Evolutionary conservation across 306 rosid species (phyloP).

Genomic region (Spatholobus suberectus): DNA sequence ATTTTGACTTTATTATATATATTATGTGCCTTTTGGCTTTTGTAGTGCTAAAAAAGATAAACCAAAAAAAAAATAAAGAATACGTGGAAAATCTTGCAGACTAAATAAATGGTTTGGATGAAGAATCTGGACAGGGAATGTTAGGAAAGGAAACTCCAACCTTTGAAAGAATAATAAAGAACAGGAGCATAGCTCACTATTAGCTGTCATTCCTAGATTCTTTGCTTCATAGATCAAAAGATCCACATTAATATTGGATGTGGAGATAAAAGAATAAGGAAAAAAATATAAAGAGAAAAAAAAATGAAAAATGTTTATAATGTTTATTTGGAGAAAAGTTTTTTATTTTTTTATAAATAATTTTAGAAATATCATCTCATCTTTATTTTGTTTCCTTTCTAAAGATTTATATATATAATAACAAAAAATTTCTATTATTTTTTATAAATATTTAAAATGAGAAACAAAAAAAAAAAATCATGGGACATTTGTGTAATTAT

Average conservation of each 20-base stretch:
- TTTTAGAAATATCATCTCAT: neutral
- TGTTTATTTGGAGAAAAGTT: neutral
- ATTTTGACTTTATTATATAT: neutral
- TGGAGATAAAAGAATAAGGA: neutral
- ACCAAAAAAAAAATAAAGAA: neutral
- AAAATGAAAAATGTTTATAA: neutral
- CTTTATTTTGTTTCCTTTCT: neutral
- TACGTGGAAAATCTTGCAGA: neutral
- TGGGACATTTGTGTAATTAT: neutral
- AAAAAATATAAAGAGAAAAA: neutral
- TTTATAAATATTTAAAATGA: neutral
- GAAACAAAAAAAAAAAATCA: neutral
- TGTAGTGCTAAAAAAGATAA: neutral
- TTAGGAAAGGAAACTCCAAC: slow-evolving; percentile 20
- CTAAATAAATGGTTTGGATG: slow-evolving; percentile 24
- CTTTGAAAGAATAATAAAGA: slow-evolving; percentile 33
- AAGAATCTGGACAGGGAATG: slow-evolving; percentile 37
- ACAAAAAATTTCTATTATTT: neutral
- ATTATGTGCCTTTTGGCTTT: slow-evolving; percentile 22
- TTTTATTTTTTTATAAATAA: neutral
- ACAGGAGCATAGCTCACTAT: slow-evolving; percentile 5
- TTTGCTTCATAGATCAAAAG: slow-evolving; percentile 18
- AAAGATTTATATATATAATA: neutral
- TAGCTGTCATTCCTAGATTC: slow-evolving; percentile 49
- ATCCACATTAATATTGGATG: neutral